These are phyloP conservation scores for Ceratobasidium theobromae DNA, from an alignment of 1,284 basidiomycete species.

Conservation along the genomic window DNA sequence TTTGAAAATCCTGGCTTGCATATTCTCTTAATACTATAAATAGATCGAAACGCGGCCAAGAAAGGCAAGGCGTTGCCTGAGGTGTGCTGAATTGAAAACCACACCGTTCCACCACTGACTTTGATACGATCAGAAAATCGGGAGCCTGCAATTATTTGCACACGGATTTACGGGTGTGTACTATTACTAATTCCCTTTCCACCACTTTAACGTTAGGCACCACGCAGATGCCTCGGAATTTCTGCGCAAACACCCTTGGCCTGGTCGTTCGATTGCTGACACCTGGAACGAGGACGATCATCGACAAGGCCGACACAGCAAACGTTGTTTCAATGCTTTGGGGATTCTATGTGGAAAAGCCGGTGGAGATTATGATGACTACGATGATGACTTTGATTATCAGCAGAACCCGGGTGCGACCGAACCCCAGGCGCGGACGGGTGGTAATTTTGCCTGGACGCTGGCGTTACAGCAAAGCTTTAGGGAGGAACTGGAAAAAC, in stretches of 20 bases:
- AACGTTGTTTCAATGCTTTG: constrained; percentile 63
- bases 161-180: constrained; percentile 72
- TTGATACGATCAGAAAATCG: constrained; percentile 59
- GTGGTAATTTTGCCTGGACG: constrained; percentile 71
- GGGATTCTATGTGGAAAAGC: constrained; percentile 79
- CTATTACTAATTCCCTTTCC: neutral
- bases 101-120: neutral
- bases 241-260: constrained; percentile 82
- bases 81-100: neutral
- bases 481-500: constrained; percentile 85
- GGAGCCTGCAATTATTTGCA: constrained; percentile 87
- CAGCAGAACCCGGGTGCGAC: constrained; percentile 55
- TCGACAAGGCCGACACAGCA: constrained; percentile 59
- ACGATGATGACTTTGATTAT: constrained; percentile 38
- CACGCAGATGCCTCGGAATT: constrained; percentile 80
- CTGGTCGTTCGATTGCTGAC: constrained; percentile 78
- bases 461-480: constrained; percentile 74
- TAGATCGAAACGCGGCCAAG: constrained; percentile 70
- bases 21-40: neutral
- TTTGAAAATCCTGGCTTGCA: neutral
- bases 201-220: neutral
- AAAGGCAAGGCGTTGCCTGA: constrained; percentile 78
- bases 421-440: constrained; percentile 49
- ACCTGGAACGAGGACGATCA: constrained; percentile 81
- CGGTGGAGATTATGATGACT: constrained; percentile 66